These are phyloP conservation scores for Entophlyctis luteolus DNA, from an alignment of 192 early-diverging fungal genomes.

Conservation along the genomic window DNA sequence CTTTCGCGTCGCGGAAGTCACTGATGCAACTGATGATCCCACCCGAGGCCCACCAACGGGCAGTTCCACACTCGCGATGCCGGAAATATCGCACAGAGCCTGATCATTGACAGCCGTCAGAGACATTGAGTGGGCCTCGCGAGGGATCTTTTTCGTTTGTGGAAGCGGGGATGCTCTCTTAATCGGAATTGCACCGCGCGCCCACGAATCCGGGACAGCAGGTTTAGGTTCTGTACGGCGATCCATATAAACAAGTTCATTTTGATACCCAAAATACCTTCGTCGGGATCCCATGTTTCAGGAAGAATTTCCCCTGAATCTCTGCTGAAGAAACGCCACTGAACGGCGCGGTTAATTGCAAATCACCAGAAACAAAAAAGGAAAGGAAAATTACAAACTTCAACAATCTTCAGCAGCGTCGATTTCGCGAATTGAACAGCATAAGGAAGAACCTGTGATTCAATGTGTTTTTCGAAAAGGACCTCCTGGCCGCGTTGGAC, in stretches of 20 bases:
- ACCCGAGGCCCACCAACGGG: background rate
- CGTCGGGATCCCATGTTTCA: constrained; percentile 47
- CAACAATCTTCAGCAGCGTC: constrained; percentile 38
- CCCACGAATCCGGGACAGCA: constrained; percentile 43
- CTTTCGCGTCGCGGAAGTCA: background rate
- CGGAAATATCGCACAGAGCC: background rate
- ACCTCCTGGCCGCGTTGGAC: constrained; percentile 45
- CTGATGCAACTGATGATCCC: background rate
- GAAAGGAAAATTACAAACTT: constrained; percentile 23
- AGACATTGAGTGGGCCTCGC: background rate
- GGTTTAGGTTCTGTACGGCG: constrained; percentile 43
- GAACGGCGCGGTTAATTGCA: background rate
- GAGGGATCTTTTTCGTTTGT: background rate
- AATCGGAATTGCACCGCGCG: constrained; percentile 42
- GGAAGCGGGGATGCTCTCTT: constrained; percentile 16
- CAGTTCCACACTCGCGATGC: no score
- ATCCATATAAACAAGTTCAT: background rate
- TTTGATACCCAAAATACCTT: constrained; percentile 35
- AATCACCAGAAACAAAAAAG: constrained; percentile 9
- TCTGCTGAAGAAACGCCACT: constrained; percentile 51
- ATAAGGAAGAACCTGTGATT: constrained; percentile 54
- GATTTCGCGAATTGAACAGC: constrained; percentile 50
- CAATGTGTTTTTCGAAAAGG: constrained; percentile 58
- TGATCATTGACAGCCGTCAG: background rate
- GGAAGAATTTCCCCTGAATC: constrained; percentile 43